Evolutionary conservation across 208 protist genomes (phyloP), one percentile per base, ranked within the genome.

Genomic region (Strigomonas culicis): DNA sequence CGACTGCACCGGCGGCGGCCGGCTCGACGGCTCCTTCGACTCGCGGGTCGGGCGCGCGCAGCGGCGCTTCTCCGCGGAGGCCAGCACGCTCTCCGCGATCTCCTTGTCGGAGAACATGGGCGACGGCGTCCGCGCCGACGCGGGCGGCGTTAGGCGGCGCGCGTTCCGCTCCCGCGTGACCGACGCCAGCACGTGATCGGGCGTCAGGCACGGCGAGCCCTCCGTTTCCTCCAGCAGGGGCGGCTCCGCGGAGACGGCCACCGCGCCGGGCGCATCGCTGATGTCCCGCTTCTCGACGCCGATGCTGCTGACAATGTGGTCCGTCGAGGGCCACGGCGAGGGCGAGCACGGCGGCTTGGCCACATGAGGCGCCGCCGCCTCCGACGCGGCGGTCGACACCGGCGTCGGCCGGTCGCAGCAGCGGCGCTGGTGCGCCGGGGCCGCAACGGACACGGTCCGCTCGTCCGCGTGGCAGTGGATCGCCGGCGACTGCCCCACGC

Each of bases 31-130:
- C 25, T 51, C 28, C 49, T 66, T 49, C 4, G 67, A 59, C 7
- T 68, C 69, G 4, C 59, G 53, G 6, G 61, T 71, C 11, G 64
- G 59, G 0, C 77, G 72, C 32, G 67, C 73, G 34, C 77, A 73
- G 8, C 62, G 59, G 27, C 70, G 68, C 11, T 71, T 70, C 24
- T 82, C 72, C 0, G 68, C 57, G 8, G 73, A 75, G 28, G 41
- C 30, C 6, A 58, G 28, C 6, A 58, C 8, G 28, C 52, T 58
- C 28, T 36, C 27, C 30, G 34, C 50, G 51, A 55, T 53, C 41
- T 64, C 44, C 25, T 4, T 25, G 10, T 64, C 59, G 4, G 41
- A 39, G 39, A 31, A 41, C 34, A 25, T 30, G 2, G 59, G 59
- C 8, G 46, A 53, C 27, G 25, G 7, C 27, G 52, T 39, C 27